phyloP scores from a whole-genome alignment of 2,329 filamentous ascomycete species.

The Beauveria varroae region DNA sequence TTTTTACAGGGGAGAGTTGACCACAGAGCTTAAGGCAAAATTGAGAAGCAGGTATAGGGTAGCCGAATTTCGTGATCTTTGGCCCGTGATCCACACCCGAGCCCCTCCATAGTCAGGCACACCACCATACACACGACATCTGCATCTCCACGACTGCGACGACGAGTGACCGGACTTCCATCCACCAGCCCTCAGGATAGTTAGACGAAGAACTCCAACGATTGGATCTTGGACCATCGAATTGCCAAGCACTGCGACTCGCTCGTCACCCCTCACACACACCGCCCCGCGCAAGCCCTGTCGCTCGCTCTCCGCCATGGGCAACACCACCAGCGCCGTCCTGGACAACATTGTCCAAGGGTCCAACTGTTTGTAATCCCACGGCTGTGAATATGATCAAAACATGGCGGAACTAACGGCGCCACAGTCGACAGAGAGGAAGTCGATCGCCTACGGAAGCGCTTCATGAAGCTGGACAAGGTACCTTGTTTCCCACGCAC shows the following conservation, averaged over 20 bases:
- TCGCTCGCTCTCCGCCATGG: constrained; percentile 38
- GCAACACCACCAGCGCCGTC: constrained; percentile 64
- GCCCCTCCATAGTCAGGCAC: constrained; percentile 6
- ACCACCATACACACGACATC: constrained; percentile 2
- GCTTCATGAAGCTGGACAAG: constrained; percentile 99
- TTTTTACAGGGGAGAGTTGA: too few species aligned
- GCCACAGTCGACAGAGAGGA: constrained; percentile 85
- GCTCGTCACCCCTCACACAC: neutral
- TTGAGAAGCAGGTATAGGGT: neutral
- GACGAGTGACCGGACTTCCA: neutral
- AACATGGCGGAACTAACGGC: neutral
- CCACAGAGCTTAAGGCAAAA: neutral
- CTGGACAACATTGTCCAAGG: constrained; percentile 94
- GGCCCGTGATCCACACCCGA: neutral
- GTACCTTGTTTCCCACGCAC: constrained; percentile 36
- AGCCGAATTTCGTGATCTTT: neutral
- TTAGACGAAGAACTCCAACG: neutral
- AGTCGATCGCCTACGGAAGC: constrained; percentile 88
- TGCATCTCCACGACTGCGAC: neutral
- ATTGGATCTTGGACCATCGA: neutral
- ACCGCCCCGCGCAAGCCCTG: neutral
- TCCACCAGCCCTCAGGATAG: neutral
- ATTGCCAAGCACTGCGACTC: neutral
- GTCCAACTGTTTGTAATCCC: constrained; percentile 69
- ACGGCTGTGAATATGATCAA: too few species aligned